phyloP scores from a whole-genome alignment of 257 asterid genomes.

The Mitragyna speciosa region DNA sequence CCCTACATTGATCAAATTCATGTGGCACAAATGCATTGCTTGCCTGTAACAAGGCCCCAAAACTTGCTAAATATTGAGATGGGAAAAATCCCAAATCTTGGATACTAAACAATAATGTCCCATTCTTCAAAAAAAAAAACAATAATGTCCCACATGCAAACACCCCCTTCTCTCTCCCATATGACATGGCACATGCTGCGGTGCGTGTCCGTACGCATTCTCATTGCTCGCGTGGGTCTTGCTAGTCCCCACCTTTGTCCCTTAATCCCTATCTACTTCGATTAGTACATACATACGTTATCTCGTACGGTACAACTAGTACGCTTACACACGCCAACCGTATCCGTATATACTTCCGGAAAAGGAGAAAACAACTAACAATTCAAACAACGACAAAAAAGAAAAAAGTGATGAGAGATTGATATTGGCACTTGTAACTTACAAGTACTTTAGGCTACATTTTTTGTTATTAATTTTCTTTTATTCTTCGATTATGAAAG shows the following conservation, averaged over 20 bases:
- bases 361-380: neutral
- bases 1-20: neutral
- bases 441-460: no score
- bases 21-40: neutral
- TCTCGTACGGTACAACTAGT: neutral
- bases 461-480: no score
- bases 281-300: neutral
- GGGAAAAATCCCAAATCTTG: conserved; percentile 7
- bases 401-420: neutral
- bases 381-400: neutral
- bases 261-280: conserved; percentile 5
- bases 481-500: no score
- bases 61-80: neutral
- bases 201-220: conserved; percentile 10
- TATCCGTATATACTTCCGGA: neutral
- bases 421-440: no score
- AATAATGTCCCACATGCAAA: conserved; percentile 9
- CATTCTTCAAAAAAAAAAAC: no score
- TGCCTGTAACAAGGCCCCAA: conserved; percentile 1
- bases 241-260: conserved; percentile 5
- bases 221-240: conserved; percentile 12
- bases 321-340: neutral
- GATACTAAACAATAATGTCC: neutral
- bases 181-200: conserved; percentile 10
- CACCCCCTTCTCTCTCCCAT: neutral